These are phyloP conservation scores for Eucalyptus shirleyi DNA, from an alignment of 345 rosid species.

Conservation along the genomic window DNA sequence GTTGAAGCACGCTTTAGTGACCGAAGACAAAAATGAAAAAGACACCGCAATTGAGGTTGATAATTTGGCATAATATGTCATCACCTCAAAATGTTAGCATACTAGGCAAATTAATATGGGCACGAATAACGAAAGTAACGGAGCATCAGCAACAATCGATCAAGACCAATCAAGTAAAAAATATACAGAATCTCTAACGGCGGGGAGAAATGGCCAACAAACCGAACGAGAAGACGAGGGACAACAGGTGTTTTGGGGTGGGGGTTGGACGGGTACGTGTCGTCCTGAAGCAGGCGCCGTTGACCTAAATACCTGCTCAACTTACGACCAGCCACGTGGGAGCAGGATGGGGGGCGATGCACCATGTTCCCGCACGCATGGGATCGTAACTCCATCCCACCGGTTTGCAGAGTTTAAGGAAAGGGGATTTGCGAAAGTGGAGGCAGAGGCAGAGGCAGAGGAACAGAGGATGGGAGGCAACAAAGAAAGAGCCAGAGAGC, in stretches of 20 bases:
- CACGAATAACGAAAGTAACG: not conserved
- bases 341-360: not conserved
- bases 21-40: not conserved
- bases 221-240: not conserved
- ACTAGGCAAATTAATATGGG: not conserved
- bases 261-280: not conserved
- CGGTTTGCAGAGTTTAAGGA: not conserved
- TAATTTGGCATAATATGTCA: not conserved
- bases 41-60: not conserved
- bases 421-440: not conserved
- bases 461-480: slow-evolving; percentile 9
- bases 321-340: not conserved
- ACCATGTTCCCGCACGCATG: not conserved
- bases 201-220: not conserved
- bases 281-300: not conserved
- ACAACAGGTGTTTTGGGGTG: not conserved
- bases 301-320: not conserved
- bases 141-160: not conserved
- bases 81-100: not conserved
- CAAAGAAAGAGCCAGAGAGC: slow-evolving; percentile 52
- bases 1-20: not conserved
- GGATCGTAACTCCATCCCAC: not conserved
- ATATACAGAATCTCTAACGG: not conserved
- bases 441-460: not conserved
- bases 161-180: not conserved